Evolutionary conservation across 352 stramenopile species (phyloP).

Genomic region (Pythium periplocum): DNA sequence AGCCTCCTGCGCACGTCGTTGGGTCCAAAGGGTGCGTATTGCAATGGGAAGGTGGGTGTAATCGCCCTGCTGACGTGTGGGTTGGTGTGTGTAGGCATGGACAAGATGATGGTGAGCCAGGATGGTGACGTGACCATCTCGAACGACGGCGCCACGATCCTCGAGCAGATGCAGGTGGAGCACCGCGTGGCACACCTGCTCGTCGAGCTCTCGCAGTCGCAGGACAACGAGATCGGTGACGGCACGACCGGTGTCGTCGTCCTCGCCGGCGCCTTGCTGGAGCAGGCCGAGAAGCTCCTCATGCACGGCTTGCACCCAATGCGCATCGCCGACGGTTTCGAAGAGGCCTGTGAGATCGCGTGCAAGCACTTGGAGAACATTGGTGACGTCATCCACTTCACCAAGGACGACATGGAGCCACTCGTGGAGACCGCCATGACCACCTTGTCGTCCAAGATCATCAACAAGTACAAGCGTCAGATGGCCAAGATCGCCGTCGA

Average conservation of each 20-base stretch:
- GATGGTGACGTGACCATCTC: slow-evolving; percentile 99
- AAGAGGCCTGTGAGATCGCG: slow-evolving; percentile 96
- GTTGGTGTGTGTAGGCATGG: slow-evolving; percentile 76
- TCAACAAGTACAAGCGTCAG: slow-evolving; percentile 98
- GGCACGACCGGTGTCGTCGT: slow-evolving; percentile 99
- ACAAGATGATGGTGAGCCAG: slow-evolving; percentile 99
- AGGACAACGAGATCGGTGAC: slow-evolving; percentile 99
- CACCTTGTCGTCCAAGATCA: slow-evolving; percentile 98
- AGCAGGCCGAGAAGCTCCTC: slow-evolving; percentile 97
- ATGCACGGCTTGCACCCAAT: slow-evolving; percentile 97
- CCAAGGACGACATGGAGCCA: slow-evolving; percentile 91
- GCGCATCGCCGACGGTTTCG: slow-evolving; percentile 98
- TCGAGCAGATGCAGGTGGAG: slow-evolving; percentile 99
- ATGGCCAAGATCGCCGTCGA: slow-evolving; percentile 99
- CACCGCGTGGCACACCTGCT: slow-evolving; percentile 98
- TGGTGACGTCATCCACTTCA: slow-evolving; percentile 95
- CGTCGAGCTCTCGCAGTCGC: slow-evolving; percentile 97
- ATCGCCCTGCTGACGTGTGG: neutral
- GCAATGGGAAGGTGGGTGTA: neutral
- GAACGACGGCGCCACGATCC: slow-evolving; percentile 99
- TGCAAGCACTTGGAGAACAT: slow-evolving; percentile 95
- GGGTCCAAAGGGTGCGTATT: slow-evolving; percentile 89
- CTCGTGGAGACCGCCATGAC: slow-evolving; percentile 98
- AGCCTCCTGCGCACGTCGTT: slow-evolving; percentile 97
- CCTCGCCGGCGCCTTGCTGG: slow-evolving; percentile 95